Conservation (phyloP, 2,329 filamentous ascomycete genomes). For the Nemania sp. region DNA sequence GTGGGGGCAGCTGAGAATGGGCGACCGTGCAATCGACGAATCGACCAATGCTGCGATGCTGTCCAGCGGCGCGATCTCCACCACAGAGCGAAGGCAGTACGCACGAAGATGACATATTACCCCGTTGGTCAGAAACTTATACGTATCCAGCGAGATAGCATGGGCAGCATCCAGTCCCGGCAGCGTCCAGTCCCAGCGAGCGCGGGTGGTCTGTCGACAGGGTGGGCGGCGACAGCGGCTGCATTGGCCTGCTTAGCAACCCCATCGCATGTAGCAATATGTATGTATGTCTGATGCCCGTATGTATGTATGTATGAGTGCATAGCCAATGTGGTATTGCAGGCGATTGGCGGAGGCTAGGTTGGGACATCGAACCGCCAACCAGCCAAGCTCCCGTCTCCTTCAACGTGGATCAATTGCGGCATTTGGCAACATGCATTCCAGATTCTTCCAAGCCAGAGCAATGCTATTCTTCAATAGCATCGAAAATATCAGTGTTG, state of each 20-base stretch:
- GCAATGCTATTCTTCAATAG: neutral
- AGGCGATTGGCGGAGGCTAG: too few relatives aligned
- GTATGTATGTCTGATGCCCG: neutral
- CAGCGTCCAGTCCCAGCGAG: neutral
- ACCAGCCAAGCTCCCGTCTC: constrained; percentile 12
- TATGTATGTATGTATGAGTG: neutral
- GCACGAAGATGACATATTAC: neutral
- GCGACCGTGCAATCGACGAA: constrained; percentile 9
- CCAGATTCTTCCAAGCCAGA: constrained; percentile 17
- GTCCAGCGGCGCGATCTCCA: too few relatives aligned
- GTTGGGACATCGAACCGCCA: constrained; percentile 26
- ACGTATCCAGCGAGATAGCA: neutral
- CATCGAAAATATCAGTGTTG: constrained; percentile 4
- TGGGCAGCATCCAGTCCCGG: neutral
- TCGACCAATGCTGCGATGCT: constrained; percentile 13
- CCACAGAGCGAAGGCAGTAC: neutral
- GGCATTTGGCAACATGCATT: constrained; percentile 21
- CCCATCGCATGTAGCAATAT: too few relatives aligned
- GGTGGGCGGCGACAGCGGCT: constrained; percentile 5
- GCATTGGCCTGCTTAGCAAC: constrained; percentile 19
- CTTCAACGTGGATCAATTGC: constrained; percentile 24
- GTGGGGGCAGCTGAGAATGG: constrained; percentile 19
- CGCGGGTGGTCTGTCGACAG: neutral
- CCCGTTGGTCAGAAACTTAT: neutral
- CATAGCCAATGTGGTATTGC: constrained; percentile 15